These are phyloP conservation scores for Lasiosphaeria ovina DNA, from an alignment of 495 filamentous ascomycete genomes.

Conservation along the genomic window DNA sequence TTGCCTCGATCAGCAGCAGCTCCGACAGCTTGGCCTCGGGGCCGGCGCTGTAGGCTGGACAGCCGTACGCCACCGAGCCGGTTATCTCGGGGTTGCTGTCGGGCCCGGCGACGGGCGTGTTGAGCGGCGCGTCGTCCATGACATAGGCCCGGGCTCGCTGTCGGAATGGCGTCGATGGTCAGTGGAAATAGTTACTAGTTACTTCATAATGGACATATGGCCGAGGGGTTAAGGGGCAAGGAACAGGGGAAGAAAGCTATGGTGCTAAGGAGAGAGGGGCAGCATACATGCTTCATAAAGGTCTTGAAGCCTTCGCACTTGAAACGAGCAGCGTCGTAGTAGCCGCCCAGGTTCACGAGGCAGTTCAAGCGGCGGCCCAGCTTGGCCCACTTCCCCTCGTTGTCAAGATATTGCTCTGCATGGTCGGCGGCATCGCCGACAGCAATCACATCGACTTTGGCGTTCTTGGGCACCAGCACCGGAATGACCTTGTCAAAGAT, in stretches of 20 bases:
- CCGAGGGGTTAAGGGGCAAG: too few relatives aligned
- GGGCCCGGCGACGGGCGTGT: constrained; percentile 47
- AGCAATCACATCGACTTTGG: constrained; percentile 64
- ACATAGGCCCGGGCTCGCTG: constrained; percentile 61
- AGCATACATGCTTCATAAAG: constrained; percentile 49
- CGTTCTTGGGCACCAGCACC: constrained; percentile 40
- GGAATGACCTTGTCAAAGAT: constrained; percentile 63
- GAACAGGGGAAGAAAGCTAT: too few relatives aligned
- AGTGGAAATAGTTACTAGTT: neutral
- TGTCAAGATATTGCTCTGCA: constrained; percentile 55
- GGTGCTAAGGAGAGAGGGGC: neutral
- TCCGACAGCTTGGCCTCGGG: constrained; percentile 34
- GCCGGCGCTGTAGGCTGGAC: constrained; percentile 46
- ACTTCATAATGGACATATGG: too few relatives aligned
- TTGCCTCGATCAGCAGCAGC: constrained; percentile 34
- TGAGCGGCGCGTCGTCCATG: constrained; percentile 48
- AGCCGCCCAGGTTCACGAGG: constrained; percentile 42
- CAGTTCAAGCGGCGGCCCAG: constrained; percentile 37
- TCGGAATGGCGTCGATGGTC: neutral
- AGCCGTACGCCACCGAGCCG: constrained; percentile 39
- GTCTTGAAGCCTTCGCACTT: constrained; percentile 38
- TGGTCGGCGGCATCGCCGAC: constrained; percentile 55
- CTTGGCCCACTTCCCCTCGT: constrained; percentile 47
- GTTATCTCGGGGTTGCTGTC: constrained; percentile 33
- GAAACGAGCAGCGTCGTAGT: constrained; percentile 30